Base-by-base conservation (phyloP, 1,284 basidiomycete species). In the Cutaneotrichosporon sp. region DNA sequence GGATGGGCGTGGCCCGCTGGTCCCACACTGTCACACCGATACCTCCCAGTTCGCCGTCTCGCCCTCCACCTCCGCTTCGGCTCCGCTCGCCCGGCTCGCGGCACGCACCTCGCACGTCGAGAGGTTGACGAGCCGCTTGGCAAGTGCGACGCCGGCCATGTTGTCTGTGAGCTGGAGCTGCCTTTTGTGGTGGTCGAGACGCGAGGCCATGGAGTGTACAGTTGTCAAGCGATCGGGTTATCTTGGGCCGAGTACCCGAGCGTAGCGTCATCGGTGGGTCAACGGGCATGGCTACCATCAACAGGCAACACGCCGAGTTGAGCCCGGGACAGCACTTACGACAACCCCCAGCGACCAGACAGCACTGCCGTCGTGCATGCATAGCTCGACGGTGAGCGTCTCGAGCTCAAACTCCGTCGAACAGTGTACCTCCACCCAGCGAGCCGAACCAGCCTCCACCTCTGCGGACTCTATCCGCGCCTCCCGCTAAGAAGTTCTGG, bases 51-150 rank as follows among this genome's bases (percentile, higher is more conserved):
- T n/a, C n/a, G n/a, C n/a, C n/a, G n/a, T n/a, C n/a, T n/a, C n/a
- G n/a, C n/a, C n/a, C n/a, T n/a, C n/a, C n/a, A n/a, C n/a, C n/a
- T n/a, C n/a, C n/a, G n/a, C n/a, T n/a, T n/a, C n/a, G 33, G 1
- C 27, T 13, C 45, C 7, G 18, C 29, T 27, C 53, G 52, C 34
- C 20, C 51, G 16, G 20, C 10, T 4, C n/a, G n/a, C n/a, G n/a
- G n/a, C n/a, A 64, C 67, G 33, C 59, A 71, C 71, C 55, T 73
- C 70, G 59, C 70, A 72, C 11, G 68, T 69, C 36, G 69, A 67
- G 27, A 70, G 59, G 14, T 69, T 51, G 43, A 47, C 38, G 33
- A 59, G 51, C 33, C 47, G 52, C 34, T 57, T 53, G 36, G 43
- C 60, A 22, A 63, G 45, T 20, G 54, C 57, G 34, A 53, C 11